Conservation (phyloP, 257 asterid species). For the Solanum pennellii region DNA sequence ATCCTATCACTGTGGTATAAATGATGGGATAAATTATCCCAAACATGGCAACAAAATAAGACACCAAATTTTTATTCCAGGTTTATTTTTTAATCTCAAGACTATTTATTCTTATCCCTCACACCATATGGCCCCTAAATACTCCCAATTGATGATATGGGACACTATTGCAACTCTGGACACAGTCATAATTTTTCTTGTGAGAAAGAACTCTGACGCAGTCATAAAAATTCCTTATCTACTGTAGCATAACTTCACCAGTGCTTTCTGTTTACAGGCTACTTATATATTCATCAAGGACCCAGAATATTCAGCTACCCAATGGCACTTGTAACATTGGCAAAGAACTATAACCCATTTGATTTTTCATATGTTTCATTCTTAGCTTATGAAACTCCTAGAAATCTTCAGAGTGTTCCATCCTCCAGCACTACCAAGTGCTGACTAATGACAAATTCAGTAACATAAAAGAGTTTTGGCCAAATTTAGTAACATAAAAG, state of each 20-base stretch:
- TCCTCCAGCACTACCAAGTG: neutral
- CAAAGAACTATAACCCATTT: neutral
- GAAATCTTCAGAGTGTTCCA: neutral
- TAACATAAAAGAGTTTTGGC: neutral
- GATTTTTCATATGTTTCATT: neutral
- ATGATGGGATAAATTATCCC: no score
- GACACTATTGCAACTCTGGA: neutral
- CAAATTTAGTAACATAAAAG: neutral
- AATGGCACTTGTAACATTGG: neutral
- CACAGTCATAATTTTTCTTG: neutral
- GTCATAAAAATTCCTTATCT: neutral
- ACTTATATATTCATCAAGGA: neutral
- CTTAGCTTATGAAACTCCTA: neutral
- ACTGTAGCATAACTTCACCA: neutral
- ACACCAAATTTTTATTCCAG: neutral
- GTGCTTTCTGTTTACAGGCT: neutral
- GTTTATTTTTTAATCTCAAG: neutral
- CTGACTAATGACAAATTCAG: neutral
- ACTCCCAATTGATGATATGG: neutral
- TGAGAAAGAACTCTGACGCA: neutral
- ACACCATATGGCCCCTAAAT: no score
- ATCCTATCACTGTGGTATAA: no score
- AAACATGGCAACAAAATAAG: neutral
- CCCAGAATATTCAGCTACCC: neutral
- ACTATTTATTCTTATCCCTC: neutral